Evolutionary conservation across 2,329 filamentous ascomycete genomes (phyloP).

Genomic region (Seiridium cupressi): DNA sequence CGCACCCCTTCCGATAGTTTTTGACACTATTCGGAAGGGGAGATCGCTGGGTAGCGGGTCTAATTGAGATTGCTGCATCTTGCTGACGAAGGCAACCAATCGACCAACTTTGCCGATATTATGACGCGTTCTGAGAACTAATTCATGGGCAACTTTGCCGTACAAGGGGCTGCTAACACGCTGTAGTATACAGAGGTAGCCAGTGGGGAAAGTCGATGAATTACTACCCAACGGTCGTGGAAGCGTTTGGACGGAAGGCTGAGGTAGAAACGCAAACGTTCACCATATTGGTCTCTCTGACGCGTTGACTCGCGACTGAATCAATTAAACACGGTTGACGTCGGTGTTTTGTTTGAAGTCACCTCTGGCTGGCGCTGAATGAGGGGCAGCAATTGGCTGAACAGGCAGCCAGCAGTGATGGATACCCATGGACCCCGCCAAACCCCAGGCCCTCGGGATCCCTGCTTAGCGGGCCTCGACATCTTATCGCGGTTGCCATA

Average conservation of each 20-base stretch:
- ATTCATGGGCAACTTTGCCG: not conserved
- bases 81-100: slow-evolving; percentile 12
- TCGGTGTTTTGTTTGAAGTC: slow-evolving; percentile 8
- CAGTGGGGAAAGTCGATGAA: too few species aligned
- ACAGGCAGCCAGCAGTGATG: not conserved
- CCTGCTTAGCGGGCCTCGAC: not conserved
- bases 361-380: not conserved
- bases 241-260: too few species aligned
- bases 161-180: too few species aligned
- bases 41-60: slow-evolving; percentile 82
- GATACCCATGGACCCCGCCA: not conserved
- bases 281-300: too few species aligned
- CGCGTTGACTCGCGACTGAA: not conserved
- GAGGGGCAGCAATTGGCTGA: slow-evolving; percentile 7
- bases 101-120: not conserved
- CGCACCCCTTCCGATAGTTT: slow-evolving; percentile 92
- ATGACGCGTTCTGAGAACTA: not conserved
- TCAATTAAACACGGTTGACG: slow-evolving; percentile 1
- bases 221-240: too few species aligned
- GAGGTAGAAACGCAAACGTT: too few species aligned
- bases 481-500: slow-evolving; percentile 26
- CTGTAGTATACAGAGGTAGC: too few species aligned
- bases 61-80: slow-evolving; percentile 76
- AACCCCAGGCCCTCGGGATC: not conserved
- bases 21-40: slow-evolving; percentile 92